Evolutionary conservation across 164 flowering plant genomes (phyloP), one percentile per base, ranked within the genome.

Genomic region (Liriodendron chinense): DNA sequence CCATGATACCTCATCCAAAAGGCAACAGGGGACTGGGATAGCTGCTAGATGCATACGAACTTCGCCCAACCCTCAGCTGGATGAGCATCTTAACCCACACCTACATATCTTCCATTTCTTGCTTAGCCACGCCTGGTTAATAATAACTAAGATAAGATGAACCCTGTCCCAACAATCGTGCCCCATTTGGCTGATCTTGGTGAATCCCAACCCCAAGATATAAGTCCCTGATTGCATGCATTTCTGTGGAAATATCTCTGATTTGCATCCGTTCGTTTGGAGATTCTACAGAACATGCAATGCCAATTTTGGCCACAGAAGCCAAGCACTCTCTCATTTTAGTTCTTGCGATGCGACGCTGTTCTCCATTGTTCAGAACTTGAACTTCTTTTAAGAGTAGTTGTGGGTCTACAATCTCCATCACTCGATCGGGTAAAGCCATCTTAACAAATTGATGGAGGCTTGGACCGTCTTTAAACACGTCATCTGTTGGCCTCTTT

Each of bases 401-500:
- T 65, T 23, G 22, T 24, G 20, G 68, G 18, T 23, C 68, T 25
- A 24, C 68, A 23, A 80, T 72, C 57, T 57, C 73, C 57, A 59
- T 16, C 7, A 74, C 78, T 22, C 9, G 34, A 1, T 14, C 75
- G 12, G 70, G 75, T 13, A 77, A 25, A n/a, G 73, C 78, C 76
- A 22, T 72, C 67, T 75, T 72, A 23, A 64, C 70, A 53, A 59
- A 77, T 2, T 68, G 34, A 48, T 80, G 78, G 26, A 81, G 74
- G 59, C 18, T 78, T 28, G 68, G 13, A 9, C 65, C 71, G 57
- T 78, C 78, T 53, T 65, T 72, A 25, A 74, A 78, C 73, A 68
- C 64, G 16, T 74, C 76, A 72, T 77, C 77, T 2, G 76, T 79
- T 2, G 84, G 86, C 49, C 83, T 69, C 68, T 56, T 84, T 9